Evolutionary conservation across 176 grass and related monocot species (phyloP).

Genomic region (Oryza nivara): DNA sequence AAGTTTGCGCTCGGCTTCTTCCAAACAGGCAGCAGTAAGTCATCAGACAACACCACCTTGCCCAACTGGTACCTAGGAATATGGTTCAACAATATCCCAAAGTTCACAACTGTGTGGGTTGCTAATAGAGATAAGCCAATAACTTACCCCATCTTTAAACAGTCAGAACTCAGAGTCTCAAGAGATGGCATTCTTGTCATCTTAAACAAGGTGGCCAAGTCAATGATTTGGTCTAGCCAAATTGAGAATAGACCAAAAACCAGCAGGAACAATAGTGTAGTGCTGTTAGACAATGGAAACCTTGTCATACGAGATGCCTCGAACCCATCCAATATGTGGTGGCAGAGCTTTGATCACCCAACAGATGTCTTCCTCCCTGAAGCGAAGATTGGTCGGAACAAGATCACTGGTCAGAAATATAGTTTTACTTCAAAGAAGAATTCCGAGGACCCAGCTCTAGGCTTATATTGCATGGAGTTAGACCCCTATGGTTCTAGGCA

Average conservation of each 20-base stretch:
- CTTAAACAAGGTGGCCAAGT: conserved; percentile 10
- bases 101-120: conserved; percentile 46
- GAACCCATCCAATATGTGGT: conserved; percentile 32
- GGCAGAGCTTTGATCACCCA: conserved; percentile 62
- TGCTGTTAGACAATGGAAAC: neutral
- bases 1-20: conserved; percentile 52
- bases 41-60: neutral
- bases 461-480: conserved; percentile 30
- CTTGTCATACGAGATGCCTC: conserved; percentile 10
- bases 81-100: conserved; percentile 50
- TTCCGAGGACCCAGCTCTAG: conserved; percentile 29
- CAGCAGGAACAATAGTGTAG: neutral
- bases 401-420: conserved; percentile 31
- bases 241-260: neutral
- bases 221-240: neutral
- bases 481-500: neutral
- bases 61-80: conserved; percentile 51
- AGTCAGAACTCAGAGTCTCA: neutral
- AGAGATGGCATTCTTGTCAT: neutral
- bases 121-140: conserved; percentile 47
- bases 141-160: neutral
- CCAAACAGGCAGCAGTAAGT: conserved; percentile 18
- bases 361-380: conserved; percentile 38
- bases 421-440: conserved; percentile 40
- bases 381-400: conserved; percentile 43